A percentile compares a stretch with the other conserved stretches of the same genome.
These are phyloP conservation scores for Lanmaoa rubissima DNA, from an alignment of 768 basidiomycete genomes.

Conservation along the genomic window DNA sequence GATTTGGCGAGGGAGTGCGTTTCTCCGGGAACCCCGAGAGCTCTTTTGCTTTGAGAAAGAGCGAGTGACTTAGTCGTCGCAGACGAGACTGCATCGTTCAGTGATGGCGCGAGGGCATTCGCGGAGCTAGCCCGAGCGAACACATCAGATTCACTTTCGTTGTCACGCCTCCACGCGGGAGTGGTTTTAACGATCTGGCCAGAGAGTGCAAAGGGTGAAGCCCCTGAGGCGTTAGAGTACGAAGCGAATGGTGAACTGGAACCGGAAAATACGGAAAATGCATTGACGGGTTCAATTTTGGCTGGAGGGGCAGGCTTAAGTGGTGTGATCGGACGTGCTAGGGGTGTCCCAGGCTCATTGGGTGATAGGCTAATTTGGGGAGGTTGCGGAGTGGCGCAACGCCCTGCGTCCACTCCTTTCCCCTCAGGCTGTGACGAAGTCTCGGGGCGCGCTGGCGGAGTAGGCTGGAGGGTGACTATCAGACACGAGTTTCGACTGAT, in stretches of 20 bases:
- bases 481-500: slow-evolving; percentile 1
- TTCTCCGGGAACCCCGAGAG: neutral
- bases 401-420: slow-evolving; percentile 11
- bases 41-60: neutral
- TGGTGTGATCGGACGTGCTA: slow-evolving; percentile 13
- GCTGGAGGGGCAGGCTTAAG: slow-evolving; percentile 9
- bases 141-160: slow-evolving; percentile 5
- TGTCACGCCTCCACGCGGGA: slow-evolving; percentile 29
- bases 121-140: slow-evolving; percentile 4
- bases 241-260: slow-evolving; percentile 36
- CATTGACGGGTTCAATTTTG: slow-evolving; percentile 16
- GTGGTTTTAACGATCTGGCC: slow-evolving; percentile 12
- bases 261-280: slow-evolving; percentile 42
- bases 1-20: slow-evolving; percentile 6
- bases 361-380: neutral
- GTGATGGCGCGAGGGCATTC: slow-evolving; percentile 18
- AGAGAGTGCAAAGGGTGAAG: slow-evolving; percentile 24
- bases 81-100: slow-evolving; percentile 15
- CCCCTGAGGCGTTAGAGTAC: slow-evolving; percentile 25
- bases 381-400: slow-evolving; percentile 12
- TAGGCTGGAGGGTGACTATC: slow-evolving; percentile 15
- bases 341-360: slow-evolving; percentile 11
- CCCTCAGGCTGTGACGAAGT: slow-evolving; percentile 2
- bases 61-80: neutral
- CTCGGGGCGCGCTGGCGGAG: neutral